Percentiles rank a stretch among this genome's conserved stretches.
These are phyloP conservation scores for Cryphonectria carpinicola DNA, from an alignment of 2,329 filamentous ascomycete genomes.

Conservation along the genomic window DNA sequence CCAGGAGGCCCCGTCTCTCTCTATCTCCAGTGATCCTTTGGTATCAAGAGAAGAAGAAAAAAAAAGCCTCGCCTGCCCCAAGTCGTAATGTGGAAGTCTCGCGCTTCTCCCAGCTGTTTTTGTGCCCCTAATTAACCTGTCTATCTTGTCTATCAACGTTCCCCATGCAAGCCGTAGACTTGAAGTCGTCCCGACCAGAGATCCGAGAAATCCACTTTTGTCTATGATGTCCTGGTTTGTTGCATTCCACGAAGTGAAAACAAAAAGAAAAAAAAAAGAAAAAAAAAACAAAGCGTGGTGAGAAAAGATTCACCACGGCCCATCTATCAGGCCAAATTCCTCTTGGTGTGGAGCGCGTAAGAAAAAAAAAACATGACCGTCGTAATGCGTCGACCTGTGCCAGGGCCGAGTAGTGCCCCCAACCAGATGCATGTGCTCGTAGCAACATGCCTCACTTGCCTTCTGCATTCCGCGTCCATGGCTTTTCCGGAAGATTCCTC, in stretches of 20 bases:
- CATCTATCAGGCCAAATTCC: constrained; percentile 44
- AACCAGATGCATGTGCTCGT: constrained; percentile 35
- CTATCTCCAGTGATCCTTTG: constrained; percentile 16
- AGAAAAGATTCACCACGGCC: constrained; percentile 39
- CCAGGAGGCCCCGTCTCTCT: constrained; percentile 28
- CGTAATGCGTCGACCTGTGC: constrained; percentile 43
- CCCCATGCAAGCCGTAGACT: constrained; percentile 30
- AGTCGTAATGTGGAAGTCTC: constrained; percentile 27
- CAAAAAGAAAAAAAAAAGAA: constrained; percentile 28
- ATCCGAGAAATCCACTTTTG: constrained; percentile 70
- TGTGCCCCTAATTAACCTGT: constrained; percentile 30
- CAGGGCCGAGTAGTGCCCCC: constrained; percentile 34
- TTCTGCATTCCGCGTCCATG: constrained; percentile 36
- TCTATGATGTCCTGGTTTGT: constrained; percentile 54
- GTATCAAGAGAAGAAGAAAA: constrained; percentile 26
- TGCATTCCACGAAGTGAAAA: constrained; percentile 33
- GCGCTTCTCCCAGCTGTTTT: constrained; percentile 28
- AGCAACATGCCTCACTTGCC: constrained; percentile 38
- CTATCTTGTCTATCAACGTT: constrained; percentile 32
- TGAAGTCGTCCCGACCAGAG: constrained; percentile 46
- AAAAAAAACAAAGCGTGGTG: constrained; percentile 24
- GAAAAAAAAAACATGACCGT: constrained; percentile 47
- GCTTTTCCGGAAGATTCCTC: constrained; percentile 35
- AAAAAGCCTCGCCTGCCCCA: constrained; percentile 28
- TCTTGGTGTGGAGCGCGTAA: constrained; percentile 42